Conservation (phyloP, 2,329 filamentous ascomycete genomes). For the Colletotrichum sp. region DNA sequence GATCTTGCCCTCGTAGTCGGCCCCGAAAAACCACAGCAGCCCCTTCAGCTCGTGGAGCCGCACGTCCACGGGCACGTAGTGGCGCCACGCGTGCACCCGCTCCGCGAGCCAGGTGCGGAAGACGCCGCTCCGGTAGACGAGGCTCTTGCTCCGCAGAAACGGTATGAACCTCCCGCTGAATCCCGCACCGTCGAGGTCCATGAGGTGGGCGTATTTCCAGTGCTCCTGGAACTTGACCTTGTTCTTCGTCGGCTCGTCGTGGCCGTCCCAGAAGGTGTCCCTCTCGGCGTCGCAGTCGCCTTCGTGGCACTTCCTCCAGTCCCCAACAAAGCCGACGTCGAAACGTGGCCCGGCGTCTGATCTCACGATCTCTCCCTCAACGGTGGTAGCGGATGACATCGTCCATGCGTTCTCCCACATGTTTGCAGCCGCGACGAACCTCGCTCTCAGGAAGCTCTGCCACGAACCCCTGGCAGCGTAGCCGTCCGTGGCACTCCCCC, state of each 20-base stretch:
- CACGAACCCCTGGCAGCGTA: slow-evolving; percentile 56
- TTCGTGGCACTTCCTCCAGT: slow-evolving; percentile 35
- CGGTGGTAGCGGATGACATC: background rate
- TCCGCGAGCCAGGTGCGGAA: slow-evolving; percentile 71
- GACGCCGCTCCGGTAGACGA: slow-evolving; percentile 64
- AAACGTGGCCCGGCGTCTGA: slow-evolving; percentile 10
- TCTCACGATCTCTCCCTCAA: slow-evolving; percentile 5
- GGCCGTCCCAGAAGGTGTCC: slow-evolving; percentile 34
- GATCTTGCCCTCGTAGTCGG: slow-evolving; percentile 19
- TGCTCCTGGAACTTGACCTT: slow-evolving; percentile 37
- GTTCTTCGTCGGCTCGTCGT: slow-evolving; percentile 22
- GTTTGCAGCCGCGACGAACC: slow-evolving; percentile 60
- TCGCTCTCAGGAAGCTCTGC: slow-evolving; percentile 63
- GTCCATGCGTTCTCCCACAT: background rate
- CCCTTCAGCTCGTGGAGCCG: slow-evolving; percentile 26
- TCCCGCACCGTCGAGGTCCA: slow-evolving; percentile 63
- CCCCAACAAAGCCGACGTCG: slow-evolving; percentile 45
- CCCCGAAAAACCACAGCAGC: slow-evolving; percentile 24
- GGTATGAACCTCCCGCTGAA: slow-evolving; percentile 54
- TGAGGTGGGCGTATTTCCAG: slow-evolving; percentile 56
- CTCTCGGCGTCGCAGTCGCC: slow-evolving; percentile 36
- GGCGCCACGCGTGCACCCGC: slow-evolving; percentile 64
- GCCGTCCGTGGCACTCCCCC: slow-evolving; percentile 57
- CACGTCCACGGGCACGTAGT: slow-evolving; percentile 67
- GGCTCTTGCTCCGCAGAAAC: slow-evolving; percentile 55